Evolutionary conservation across 1,139 yeast species (phyloP), one percentile per base, ranked within the genome.

Genomic region (Geotrichum fermentans): DNA sequence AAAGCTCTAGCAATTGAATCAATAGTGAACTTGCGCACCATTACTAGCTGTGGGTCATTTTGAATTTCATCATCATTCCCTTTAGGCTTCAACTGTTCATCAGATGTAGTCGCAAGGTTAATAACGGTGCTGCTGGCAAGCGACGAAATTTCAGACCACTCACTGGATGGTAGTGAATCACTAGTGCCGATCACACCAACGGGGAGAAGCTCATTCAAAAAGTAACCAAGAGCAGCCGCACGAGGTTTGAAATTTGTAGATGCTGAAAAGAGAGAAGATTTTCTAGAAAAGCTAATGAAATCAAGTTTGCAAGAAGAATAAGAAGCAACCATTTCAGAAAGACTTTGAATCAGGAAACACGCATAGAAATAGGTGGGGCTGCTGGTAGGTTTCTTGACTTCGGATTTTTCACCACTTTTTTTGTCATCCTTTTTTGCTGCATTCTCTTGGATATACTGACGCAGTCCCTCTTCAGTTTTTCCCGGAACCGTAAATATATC

Each of bases 271-370:
- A 43, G 28, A 24, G 28, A 24, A 24, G 28, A 24, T 24, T 65
- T 80, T 80, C 81, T 83, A 2, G 92, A 80, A 58, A 78, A 89
- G 0, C 90, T 82, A 50, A 90, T 70, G 60, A 90, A 85, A 59
- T 88, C 96, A 47, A 85, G 73, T 62, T 90, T 90, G 52, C 92
- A 80, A 54, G 80, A 81, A 56, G 83, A 83, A 65, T 89, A 90
- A 1, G 96, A 84, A 1, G 83, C 79, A 17, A 89, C 66, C 14
- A 89, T 69, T 58, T 90, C 97, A 0, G 83, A 74, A 34, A 89
- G 66, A 0, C 79, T 68, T 58, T 82, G 87, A 37, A 90, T 67
- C 38, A 90, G 67, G 61, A 82, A 86, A 43, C 84, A 75, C 49
- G 80, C 79, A 59, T 84, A 82, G 0, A 82, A 73, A 62, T 83